Percentiles rank a stretch among this genome's conserved stretches.
These are phyloP conservation scores for Plasmodium billcollinsi DNA, from an alignment of 169 alveolate species.

Conservation along the genomic window DNA sequence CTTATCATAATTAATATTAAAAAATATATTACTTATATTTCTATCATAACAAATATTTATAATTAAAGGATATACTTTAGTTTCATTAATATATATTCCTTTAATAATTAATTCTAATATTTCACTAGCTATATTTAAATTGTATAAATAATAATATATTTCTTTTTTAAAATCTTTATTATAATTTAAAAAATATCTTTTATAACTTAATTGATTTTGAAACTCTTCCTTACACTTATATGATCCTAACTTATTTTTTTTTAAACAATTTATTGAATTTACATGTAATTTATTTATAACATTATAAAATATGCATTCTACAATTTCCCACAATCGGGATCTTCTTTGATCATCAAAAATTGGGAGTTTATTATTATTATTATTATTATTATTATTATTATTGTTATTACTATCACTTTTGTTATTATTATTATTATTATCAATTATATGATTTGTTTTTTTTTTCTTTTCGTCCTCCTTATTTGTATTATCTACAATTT, in stretches of 20 bases:
- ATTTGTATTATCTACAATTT: too few relatives aligned
- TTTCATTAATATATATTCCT: slow-evolving; percentile 46
- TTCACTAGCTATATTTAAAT: slow-evolving; percentile 41
- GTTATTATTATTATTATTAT: neutral
- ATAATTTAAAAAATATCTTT: neutral
- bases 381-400: neutral
- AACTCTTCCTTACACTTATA: neutral
- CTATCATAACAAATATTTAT: slow-evolving; percentile 34
- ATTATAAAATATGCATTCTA: slow-evolving; percentile 11
- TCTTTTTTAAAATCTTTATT: slow-evolving; percentile 30
- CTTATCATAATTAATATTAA: slow-evolving; percentile 15
- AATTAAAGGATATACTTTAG: neutral
- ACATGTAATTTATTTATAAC: slow-evolving; percentile 11
- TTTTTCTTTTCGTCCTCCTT: neutral
- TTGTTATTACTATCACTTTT: neutral
- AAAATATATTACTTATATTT: slow-evolving; percentile 27
- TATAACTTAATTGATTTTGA: too few relatives aligned
- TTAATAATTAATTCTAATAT: slow-evolving; percentile 46
- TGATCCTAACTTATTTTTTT: neutral
- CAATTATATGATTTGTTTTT: neutral
- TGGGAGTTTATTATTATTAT: neutral
- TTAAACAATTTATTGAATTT: slow-evolving; percentile 10
- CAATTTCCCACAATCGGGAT: slow-evolving; percentile 1
- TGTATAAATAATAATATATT: slow-evolving; percentile 15
- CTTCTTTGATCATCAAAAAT: neutral